These are phyloP conservation scores for Suillus lakei DNA, from an alignment of 768 basidiomycete species.

Conservation along the genomic window DNA sequence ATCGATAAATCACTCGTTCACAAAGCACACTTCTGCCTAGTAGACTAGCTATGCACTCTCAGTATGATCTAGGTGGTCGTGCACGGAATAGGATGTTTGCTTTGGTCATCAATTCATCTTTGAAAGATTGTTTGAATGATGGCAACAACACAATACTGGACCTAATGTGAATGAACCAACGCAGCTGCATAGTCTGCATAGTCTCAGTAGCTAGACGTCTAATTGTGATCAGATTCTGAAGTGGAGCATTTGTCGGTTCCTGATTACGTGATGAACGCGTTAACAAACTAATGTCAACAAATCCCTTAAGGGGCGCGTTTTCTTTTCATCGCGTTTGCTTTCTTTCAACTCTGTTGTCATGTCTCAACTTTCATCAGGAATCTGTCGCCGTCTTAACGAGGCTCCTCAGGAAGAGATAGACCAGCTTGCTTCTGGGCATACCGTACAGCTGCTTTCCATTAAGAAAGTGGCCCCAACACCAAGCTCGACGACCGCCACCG, in stretches of 20 bases:
- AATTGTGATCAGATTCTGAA: too few species aligned
- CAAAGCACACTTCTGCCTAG: too few species aligned
- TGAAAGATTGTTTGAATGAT: not conserved
- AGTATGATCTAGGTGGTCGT: too few species aligned
- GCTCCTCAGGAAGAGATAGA: slow-evolving; percentile 39
- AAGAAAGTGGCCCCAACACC: slow-evolving; percentile 64
- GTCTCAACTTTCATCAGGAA: slow-evolving; percentile 62
- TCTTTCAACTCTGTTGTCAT: slow-evolving; percentile 26
- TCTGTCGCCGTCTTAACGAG: slow-evolving; percentile 53
- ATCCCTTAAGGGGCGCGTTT: slow-evolving; percentile 7
- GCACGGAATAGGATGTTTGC: too few species aligned
- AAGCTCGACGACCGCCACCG: slow-evolving; percentile 41
- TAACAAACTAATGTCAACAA: slow-evolving; percentile 14
- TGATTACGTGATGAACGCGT: slow-evolving; percentile 17
- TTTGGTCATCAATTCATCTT: not conserved
- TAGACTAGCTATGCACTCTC: too few species aligned
- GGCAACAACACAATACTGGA: not conserved
- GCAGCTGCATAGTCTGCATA: too few species aligned
- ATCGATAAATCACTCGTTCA: too few species aligned
- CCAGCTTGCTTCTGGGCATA: slow-evolving; percentile 41
- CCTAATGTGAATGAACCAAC: not conserved
- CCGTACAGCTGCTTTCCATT: slow-evolving; percentile 82
- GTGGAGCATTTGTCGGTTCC: too few species aligned
- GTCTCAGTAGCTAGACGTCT: too few species aligned
- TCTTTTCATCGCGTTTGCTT: not conserved